Percentiles rank a stretch among this genome's conserved stretches.
phyloP scores from a whole-genome alignment of 371 early-diverging fungal genomes.

The Lichtheimia ramosa region DNA sequence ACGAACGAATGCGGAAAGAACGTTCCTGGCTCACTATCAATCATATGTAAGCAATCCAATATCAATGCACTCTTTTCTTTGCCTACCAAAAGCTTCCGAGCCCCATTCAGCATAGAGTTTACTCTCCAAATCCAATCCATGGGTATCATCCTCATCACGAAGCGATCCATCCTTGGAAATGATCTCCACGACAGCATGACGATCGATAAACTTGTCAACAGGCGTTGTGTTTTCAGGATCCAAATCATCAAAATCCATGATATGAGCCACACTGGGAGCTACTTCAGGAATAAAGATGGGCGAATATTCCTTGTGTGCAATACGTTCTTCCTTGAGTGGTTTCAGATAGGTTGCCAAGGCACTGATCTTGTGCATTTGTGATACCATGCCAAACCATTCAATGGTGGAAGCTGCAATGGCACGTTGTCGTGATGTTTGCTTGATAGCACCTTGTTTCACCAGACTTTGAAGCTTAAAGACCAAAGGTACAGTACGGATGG shows the following conservation, averaged over 20 bases:
- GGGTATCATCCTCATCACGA: constrained; percentile 46
- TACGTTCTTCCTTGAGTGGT: constrained; percentile 32
- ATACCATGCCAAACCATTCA: constrained; percentile 51
- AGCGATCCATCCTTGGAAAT: constrained; percentile 41
- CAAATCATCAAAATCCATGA: constrained; percentile 25
- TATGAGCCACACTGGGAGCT: constrained; percentile 11
- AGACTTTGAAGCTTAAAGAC: constrained; percentile 60
- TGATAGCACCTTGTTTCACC: constrained; percentile 30
- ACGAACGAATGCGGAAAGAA: constrained; percentile 45
- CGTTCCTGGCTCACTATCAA: constrained; percentile 33
- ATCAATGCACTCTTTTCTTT: no score
- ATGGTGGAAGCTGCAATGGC: constrained; percentile 60
- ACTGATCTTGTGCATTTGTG: constrained; percentile 33
- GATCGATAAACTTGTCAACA: constrained; percentile 30
- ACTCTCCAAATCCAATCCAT: constrained; percentile 44
- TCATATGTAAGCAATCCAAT: neutral
- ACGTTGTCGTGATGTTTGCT: constrained; percentile 49
- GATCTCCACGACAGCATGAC: constrained; percentile 35
- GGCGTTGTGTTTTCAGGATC: constrained; percentile 23
- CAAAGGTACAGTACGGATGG: constrained; percentile 63
- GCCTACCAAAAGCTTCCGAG: constrained; percentile 33
- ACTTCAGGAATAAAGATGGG: constrained; percentile 19
- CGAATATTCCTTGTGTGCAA: constrained; percentile 36
- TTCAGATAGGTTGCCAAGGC: constrained; percentile 29
- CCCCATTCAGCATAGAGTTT: constrained; percentile 47